Evolutionary conservation across 768 basidiomycete species (phyloP).

Genomic region (Mycena crocata): DNA sequence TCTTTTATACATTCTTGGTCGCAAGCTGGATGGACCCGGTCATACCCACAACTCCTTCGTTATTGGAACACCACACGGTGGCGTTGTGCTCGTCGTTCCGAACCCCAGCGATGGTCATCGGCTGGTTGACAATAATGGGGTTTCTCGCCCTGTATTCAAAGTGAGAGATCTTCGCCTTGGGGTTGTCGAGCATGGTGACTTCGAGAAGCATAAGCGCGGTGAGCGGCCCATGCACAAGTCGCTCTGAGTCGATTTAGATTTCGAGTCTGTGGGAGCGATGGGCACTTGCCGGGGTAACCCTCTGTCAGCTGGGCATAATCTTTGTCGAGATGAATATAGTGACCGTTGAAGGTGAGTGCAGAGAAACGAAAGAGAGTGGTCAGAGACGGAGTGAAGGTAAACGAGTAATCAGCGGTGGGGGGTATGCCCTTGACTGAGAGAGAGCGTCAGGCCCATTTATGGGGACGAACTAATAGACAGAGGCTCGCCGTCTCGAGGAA

Average conservation of each 20-base stretch:
- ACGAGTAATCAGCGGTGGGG: conserved; percentile 63
- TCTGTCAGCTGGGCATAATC: conserved; percentile 76
- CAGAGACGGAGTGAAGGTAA: conserved; percentile 73
- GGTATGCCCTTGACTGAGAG: conserved; percentile 64
- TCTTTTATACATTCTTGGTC: too few species aligned
- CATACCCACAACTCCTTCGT: conserved; percentile 41
- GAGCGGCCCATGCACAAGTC: conserved; percentile 86
- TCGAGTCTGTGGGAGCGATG: background rate
- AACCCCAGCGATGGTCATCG: conserved; percentile 51
- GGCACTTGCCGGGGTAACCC: conserved; percentile 73
- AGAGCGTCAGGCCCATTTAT: background rate
- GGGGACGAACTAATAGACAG: conserved; percentile 1
- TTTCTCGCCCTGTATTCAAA: conserved; percentile 74
- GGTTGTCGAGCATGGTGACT: conserved; percentile 60
- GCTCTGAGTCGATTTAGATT: conserved; percentile 57
- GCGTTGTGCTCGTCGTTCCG: conserved; percentile 40
- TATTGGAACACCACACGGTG: conserved; percentile 55
- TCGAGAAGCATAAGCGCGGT: conserved; percentile 86
- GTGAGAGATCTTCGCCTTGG: conserved; percentile 54
- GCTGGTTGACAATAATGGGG: conserved; percentile 57
- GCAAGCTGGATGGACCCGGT: conserved; percentile 24
- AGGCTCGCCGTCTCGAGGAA: conserved; percentile 57
- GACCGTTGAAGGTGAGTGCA: conserved; percentile 90
- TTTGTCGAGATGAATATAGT: conserved; percentile 86
- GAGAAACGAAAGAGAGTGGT: conserved; percentile 88